Evolutionary conservation across 2,329 filamentous ascomycete species (phyloP), one percentile per base, ranked within the genome.

Genomic region (Fusarium musae): DNA sequence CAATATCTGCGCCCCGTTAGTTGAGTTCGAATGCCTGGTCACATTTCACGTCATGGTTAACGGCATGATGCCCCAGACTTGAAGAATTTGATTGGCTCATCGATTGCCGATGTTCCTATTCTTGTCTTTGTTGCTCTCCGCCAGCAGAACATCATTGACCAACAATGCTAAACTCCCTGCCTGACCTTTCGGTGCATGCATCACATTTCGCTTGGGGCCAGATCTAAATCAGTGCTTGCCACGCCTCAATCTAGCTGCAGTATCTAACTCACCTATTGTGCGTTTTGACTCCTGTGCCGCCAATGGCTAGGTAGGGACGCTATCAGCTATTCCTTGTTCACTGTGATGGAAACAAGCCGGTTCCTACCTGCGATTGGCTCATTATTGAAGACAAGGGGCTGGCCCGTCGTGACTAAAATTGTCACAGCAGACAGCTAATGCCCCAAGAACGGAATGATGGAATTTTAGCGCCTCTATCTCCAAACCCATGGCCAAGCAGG

Each of bases 341-440:
- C 52, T 62, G 76, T 77, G 70, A 78, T 68, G 69, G 66, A 43
- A 66, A 49, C 28, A 69, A 58, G 66, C 67, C 46, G 28, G 28
- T 36, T 64, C 50, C 36, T 30, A 32, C 11, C 40, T 46, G 36
- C 67, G 69, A 78, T 78, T 78, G 76, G 76, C 34, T 62, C 47
- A 42, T 44, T 44, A 46, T 30, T 49, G 11, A 53, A 59, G 63
- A 70, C 65, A 59, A 61, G 72, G 67, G 68, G 52, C 36, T 63
- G 57, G 57, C 67, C 53, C 63, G 66, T 63, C 57, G 75, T 68
- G 63, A 76, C 73, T 63, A 75, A 69, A 77, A 49, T 60, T 56
- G 59, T 78, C 75, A 77, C 75, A 75, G 65, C 54, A 66, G 68
- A 59, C 66, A 52, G 47, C 43, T 63, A 58, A 73, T 42, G 59